Percentiles rank a stretch among this genome's conserved stretches.
Conservation (phyloP, 108 stramenopile genomes). For the Schizochytrium sp. region DNA sequence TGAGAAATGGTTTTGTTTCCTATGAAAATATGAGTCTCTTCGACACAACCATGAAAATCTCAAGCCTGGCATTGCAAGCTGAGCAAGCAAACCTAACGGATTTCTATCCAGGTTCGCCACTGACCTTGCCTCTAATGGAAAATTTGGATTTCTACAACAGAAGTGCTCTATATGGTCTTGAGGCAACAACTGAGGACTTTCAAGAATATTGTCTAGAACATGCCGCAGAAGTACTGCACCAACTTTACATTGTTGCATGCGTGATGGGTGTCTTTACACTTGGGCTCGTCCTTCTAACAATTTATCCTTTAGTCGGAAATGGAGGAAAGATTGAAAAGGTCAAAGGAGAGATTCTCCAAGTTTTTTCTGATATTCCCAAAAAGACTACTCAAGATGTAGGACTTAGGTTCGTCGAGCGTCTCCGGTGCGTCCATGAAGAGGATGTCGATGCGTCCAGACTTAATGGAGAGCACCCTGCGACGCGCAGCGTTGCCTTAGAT, state of each 20-base stretch:
- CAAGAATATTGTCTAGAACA: background rate
- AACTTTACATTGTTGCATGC: background rate
- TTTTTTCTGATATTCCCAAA: conserved; percentile 49
- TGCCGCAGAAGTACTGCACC: background rate
- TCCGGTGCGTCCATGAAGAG: background rate
- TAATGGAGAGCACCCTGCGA: background rate
- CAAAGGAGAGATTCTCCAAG: conserved; percentile 24
- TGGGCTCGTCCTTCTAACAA: background rate
- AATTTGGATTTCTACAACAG: conserved; percentile 16
- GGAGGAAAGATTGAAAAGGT: conserved; percentile 59
- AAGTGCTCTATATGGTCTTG: background rate
- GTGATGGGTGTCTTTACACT: background rate
- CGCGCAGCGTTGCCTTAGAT: background rate
- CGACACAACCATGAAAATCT: conserved; percentile 6
- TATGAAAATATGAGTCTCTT: background rate
- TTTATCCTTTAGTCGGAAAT: conserved; percentile 32
- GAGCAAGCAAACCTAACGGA: background rate
- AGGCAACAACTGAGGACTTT: background rate
- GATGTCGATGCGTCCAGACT: conserved; percentile 28
- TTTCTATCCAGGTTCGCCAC: background rate
- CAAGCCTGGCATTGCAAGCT: conserved; percentile 12
- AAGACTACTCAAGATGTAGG: background rate
- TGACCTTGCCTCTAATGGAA: conserved; percentile 17
- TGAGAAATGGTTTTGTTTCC: background rate
- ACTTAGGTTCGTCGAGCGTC: conserved; percentile 34